Evolutionary conservation across 139 green algal species (phyloP), one percentile per base, ranked within the genome.

Genomic region (Chlorella sp.): DNA sequence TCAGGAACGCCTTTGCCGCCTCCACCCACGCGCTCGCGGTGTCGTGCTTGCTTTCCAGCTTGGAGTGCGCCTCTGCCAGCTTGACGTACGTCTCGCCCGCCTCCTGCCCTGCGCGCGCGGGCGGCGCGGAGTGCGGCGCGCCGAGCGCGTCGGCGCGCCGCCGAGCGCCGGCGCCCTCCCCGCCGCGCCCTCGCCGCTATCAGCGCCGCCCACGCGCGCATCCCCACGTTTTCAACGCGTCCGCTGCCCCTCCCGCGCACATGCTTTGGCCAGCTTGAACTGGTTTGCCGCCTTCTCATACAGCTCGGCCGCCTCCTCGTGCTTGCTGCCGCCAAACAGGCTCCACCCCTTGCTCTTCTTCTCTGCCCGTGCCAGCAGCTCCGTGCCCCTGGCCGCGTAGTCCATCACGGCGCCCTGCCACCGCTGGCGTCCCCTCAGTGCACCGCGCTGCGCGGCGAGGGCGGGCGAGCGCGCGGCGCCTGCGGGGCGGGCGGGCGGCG

Each of bases 211-310:
- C n/a, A n/a, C n/a, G n/a, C n/a, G n/a, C n/a, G n/a, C n/a, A n/a
- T n/a, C n/a, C n/a, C n/a, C n/a, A n/a, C n/a, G n/a, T n/a, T n/a
- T n/a, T n/a, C n/a, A n/a, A n/a, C n/a, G n/a, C n/a, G n/a, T n/a
- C n/a, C n/a, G n/a, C n/a, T n/a, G n/a, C n/a, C n/a, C n/a, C n/a
- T n/a, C n/a, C n/a, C n/a, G n/a, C n/a, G n/a, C 74, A 88, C 87
- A 96, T 48, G 71, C 63, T 77, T 99, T 98, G 23, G 82, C 94
- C 2, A 99, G 86, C 83, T 99, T 99, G 87, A 93, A 98, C 53
- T 97, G 88, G 70, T 96, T 98, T 14, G 86, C 93, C 23, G 94
- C 95, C 79, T 94, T 95, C 81, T 98, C 96, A 46, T 93, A 84
- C 14, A 97, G 80, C 70, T 98, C 94, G 46, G 91, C 93, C 11